These are phyloP conservation scores for Tuber microsphaerosporum DNA, from an alignment of 495 filamentous ascomycete species.

Conservation along the genomic window DNA sequence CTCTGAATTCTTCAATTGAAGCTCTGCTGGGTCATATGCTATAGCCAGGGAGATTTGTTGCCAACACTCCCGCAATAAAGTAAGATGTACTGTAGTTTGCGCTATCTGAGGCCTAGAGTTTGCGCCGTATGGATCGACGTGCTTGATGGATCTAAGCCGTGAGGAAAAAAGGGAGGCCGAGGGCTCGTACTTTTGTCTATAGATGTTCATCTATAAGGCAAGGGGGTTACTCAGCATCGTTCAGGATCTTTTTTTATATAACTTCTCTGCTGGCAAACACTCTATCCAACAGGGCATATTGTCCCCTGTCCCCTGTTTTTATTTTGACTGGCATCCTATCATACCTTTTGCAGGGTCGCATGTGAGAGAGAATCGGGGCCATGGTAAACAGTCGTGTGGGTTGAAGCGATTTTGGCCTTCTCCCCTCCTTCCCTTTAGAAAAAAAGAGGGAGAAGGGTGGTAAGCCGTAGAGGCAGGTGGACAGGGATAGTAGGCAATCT, in stretches of 20 bases:
- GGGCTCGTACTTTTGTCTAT: too few species aligned
- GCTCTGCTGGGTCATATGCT: too few species aligned
- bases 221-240: not conserved
- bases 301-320: not conserved
- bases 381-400: not conserved
- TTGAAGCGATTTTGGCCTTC: not conserved
- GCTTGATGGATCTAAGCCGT: too few species aligned
- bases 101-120: too few species aligned
- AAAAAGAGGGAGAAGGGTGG: not conserved
- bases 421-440: not conserved
- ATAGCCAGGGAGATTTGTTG: too few species aligned
- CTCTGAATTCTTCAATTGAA: too few species aligned
- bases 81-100: too few species aligned
- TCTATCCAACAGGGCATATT: not conserved
- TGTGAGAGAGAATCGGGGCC: not conserved
- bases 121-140: too few species aligned
- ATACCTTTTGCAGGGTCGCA: not conserved
- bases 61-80: too few species aligned
- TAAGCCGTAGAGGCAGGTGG: not conserved
- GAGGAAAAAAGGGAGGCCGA: too few species aligned
- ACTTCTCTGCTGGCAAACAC: not conserved
- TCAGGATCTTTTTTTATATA: not conserved
- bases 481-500: not conserved
- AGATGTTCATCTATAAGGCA: too few species aligned
- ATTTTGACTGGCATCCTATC: not conserved